Evolutionary conservation across 257 asterid genomes (phyloP), one percentile per base, ranked within the genome.

Genomic region (Primulina tabacum): DNA sequence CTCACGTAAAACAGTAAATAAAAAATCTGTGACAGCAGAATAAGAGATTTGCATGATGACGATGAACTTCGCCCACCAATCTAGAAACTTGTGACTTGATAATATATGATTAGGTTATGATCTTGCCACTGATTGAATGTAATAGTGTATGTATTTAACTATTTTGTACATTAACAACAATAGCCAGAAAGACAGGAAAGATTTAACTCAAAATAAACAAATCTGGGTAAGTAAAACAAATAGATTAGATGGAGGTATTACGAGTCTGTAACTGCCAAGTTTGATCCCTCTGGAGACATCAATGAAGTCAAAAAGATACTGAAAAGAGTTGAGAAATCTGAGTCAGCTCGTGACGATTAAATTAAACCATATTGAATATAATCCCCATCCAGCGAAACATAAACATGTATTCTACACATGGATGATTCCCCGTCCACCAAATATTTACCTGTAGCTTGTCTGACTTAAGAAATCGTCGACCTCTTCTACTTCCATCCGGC

Each of bases 401-500:
- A 50, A 17, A 50, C 7, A 47, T 4, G n/a, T 43, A 47, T 47
- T 4, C 8, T 47, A 47, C 20, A 47, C 20, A 50, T 3, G n/a
- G 8, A 47, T 64, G 57, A 12, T 38, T n/a, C 38, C 40, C 40
- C 67, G 21, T 38, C 20, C 50, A 73, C 64, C 21, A 21, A 40
- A 43, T 43, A 43, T 70, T 20, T 83, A 94, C 99, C 96, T 94
- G 96, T 67, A 94, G 80, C 78, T 73, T 89, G 82, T 94, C 93
- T 14, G 93, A 86, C 81, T 91, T 94, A n/a, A 70, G 86, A 82
- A 94, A 94, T 40, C 97, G 86, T 11, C 99, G 89, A 33, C 99
- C 97, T 78, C 95, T 83, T 74, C 99, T 82, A 77, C 88, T 89
- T 57, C 97, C 99, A 82, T 94, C 97, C 64, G 97, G 96, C 97